These are phyloP conservation scores for Scenedesmus sp. DNA, from an alignment of 163 green algal species.

Conservation along the genomic window DNA sequence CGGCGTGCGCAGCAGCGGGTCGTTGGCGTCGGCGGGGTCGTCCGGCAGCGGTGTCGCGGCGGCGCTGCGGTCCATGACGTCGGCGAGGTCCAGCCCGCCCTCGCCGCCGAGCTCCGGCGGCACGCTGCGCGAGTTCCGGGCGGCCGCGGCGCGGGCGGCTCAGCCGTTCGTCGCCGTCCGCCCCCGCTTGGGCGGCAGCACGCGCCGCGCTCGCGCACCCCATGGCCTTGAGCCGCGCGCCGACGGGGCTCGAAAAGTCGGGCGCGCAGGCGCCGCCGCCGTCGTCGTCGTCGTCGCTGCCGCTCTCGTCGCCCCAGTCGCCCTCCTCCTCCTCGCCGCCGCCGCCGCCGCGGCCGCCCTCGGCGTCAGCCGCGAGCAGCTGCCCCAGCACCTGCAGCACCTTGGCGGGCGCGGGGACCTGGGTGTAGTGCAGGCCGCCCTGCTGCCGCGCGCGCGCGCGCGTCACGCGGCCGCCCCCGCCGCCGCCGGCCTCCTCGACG, in stretches of 20 bases:
- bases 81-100: neutral
- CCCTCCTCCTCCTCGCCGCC: neutral
- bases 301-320: constrained; percentile 8
- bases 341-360: neutral
- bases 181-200: too few relatives aligned
- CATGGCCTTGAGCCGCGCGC: too few relatives aligned
- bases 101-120: neutral
- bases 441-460: constrained; percentile 9
- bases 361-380: constrained; percentile 18
- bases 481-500: constrained; percentile 15
- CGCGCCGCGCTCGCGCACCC: neutral
- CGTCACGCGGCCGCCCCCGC: constrained; percentile 21
- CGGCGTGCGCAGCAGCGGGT: constrained; percentile 19
- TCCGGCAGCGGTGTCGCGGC: constrained; percentile 30
- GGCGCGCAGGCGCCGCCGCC: neutral
- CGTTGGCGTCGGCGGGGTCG: constrained; percentile 35
- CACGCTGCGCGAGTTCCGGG: constrained; percentile 5
- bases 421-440: constrained; percentile 38
- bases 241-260: too few relatives aligned
- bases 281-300: neutral
- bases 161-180: too few relatives aligned
- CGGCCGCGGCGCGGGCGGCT: too few relatives aligned
- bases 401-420: constrained; percentile 33
- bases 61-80: constrained; percentile 18
- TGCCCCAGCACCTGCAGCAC: constrained; percentile 40